Evolutionary conservation across 352 stramenopile species (phyloP).

Genomic region (Phytophthora pluvialis): DNA sequence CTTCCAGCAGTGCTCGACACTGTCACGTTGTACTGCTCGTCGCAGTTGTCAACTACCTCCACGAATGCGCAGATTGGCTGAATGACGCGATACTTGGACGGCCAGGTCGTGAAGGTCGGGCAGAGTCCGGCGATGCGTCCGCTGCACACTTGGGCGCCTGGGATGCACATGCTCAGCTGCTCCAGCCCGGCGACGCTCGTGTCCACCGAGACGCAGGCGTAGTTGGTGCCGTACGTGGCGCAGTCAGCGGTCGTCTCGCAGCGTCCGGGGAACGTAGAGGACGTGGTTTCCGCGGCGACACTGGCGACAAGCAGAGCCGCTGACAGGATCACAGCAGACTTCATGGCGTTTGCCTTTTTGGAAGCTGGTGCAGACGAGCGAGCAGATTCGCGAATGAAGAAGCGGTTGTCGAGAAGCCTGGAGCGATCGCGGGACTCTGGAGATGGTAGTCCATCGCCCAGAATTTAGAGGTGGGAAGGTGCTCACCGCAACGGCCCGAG

Average conservation of each 20-base stretch:
- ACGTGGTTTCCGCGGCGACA: constrained; percentile 32
- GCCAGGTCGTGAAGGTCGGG: constrained; percentile 79
- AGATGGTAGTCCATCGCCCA: background rate
- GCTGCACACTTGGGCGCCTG: constrained; percentile 57
- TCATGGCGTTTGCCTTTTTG: constrained; percentile 18
- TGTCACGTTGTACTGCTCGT: constrained; percentile 56
- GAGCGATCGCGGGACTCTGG: background rate
- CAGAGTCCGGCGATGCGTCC: constrained; percentile 67
- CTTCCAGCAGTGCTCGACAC: constrained; percentile 29
- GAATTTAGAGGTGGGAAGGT: constrained; percentile 30
- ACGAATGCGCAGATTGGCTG: constrained; percentile 78
- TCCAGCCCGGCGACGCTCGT: constrained; percentile 61
- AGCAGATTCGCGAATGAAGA: constrained; percentile 30
- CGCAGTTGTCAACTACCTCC: constrained; percentile 59
- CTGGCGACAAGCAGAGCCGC: constrained; percentile 22
- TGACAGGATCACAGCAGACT: constrained; percentile 20
- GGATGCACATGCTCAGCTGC: constrained; percentile 76
- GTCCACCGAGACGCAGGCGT: constrained; percentile 76
- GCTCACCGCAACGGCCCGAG: constrained; percentile 23
- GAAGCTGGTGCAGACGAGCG: background rate
- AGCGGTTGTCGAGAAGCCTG: constrained; percentile 10
- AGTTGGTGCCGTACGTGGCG: constrained; percentile 55
- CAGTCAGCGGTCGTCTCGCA: constrained; percentile 64
- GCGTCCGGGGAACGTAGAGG: constrained; percentile 57
- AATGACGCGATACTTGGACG: constrained; percentile 68